phyloP scores from a whole-genome alignment of 495 filamentous ascomycete species.

The Hapsidospora chrysogenum region DNA sequence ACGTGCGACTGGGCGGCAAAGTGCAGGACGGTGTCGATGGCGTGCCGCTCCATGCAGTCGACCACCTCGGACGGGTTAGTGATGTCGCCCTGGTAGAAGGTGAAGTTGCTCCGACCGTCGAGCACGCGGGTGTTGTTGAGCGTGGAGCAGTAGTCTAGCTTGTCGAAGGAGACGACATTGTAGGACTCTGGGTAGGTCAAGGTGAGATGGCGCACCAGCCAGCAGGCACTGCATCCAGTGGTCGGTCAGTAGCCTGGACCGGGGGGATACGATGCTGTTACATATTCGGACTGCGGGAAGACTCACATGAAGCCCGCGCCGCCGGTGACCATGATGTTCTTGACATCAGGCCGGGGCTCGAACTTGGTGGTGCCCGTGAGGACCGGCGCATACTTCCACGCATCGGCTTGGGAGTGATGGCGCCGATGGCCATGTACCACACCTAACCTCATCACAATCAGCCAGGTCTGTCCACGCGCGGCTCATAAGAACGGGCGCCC shows the following conservation, averaged over 20 bases:
- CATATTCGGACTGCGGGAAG: background rate
- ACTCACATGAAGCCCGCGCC: conserved; percentile 58
- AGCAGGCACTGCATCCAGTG: conserved; percentile 45
- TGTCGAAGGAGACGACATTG: conserved; percentile 61
- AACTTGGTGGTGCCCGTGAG: conserved; percentile 47
- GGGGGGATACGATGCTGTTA: conserved; percentile 3
- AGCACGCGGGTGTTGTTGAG: conserved; percentile 51
- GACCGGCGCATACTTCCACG: conserved; percentile 51
- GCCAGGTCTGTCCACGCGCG: too few relatives aligned
- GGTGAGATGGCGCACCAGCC: conserved; percentile 54
- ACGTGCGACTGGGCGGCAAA: conserved; percentile 66
- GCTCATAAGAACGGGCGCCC: too few relatives aligned
- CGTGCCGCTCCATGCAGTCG: conserved; percentile 38
- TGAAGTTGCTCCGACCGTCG: conserved; percentile 45
- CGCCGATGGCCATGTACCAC: conserved; percentile 8
- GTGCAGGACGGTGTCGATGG: conserved; percentile 61
- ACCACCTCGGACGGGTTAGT: conserved; percentile 43
- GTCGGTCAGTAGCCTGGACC: too few relatives aligned
- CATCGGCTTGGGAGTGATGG: conserved; percentile 32
- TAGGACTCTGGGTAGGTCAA: conserved; percentile 50
- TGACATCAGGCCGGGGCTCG: conserved; percentile 40
- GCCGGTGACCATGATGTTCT: conserved; percentile 58
- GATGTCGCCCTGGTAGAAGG: conserved; percentile 58
- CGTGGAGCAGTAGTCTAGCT: conserved; percentile 57
- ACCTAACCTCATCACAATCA: background rate